Conservation (phyloP, 2,329 filamentous ascomycete genomes). For the Paecilomyces fulvus region DNA sequence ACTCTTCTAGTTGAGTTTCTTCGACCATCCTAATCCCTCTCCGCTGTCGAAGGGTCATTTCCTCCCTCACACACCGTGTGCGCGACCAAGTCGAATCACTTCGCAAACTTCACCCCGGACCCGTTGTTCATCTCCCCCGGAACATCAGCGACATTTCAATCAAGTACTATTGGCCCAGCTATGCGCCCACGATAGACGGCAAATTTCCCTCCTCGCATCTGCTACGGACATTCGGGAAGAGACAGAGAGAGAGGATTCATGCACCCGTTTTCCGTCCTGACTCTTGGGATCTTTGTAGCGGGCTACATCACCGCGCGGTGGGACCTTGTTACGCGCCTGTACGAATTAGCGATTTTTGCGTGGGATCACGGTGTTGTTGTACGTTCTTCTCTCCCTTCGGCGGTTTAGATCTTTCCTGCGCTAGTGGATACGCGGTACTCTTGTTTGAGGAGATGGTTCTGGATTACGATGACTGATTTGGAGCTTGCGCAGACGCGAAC, state of each 20-base stretch:
- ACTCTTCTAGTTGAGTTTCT: background rate
- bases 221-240: background rate
- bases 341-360: conserved; percentile 94
- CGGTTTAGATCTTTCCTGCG: background rate
- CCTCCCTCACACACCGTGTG: background rate
- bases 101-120: background rate
- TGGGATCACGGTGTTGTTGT: conserved; percentile 98
- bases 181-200: conserved; percentile 19
- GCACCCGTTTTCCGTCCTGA: conserved; percentile 96
- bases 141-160: background rate
- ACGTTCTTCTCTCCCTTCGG: conserved; percentile 29
- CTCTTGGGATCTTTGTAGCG: conserved; percentile 96
- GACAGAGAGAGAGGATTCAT: conserved; percentile 43
- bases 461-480: background rate
- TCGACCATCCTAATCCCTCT: background rate
- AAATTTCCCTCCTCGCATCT: background rate
- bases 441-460: background rate
- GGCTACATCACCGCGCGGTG: conserved; percentile 99
- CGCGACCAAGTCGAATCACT: background rate
- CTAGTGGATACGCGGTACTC: background rate
- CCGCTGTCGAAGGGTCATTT: background rate
- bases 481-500: conserved; percentile 58
- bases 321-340: conserved; percentile 93
- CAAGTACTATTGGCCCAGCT: conserved; percentile 8
- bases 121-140: background rate